A percentile compares a stretch with the other conserved stretches of the same genome.
phyloP scores from a whole-genome alignment of 2,329 filamentous ascomycete species.

The Botrytis byssoidea region DNA sequence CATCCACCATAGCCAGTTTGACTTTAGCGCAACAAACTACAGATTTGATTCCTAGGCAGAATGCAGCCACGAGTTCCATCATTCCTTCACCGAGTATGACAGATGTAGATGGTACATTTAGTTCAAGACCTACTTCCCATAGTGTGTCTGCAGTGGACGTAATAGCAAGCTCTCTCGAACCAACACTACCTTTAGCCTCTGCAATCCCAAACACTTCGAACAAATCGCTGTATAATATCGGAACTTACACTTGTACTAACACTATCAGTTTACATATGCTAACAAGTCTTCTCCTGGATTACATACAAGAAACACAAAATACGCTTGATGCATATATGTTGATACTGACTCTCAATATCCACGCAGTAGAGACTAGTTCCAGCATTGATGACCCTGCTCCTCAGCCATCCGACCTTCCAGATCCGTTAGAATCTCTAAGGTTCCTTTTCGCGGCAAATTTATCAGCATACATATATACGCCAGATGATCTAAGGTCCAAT shows the following conservation, averaged over 20 bases:
- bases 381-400: constrained; percentile 46
- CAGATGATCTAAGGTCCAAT: constrained; percentile 48
- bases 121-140: not conserved
- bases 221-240: constrained; percentile 46
- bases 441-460: constrained; percentile 48
- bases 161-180: constrained; percentile 27
- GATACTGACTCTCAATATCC: constrained; percentile 57
- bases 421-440: constrained; percentile 45
- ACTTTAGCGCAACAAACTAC: constrained; percentile 11
- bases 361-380: constrained; percentile 50
- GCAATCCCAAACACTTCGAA: constrained; percentile 25
- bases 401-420: constrained; percentile 46
- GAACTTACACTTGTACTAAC: constrained; percentile 55
- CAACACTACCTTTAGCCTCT: constrained; percentile 26
- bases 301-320: constrained; percentile 52
- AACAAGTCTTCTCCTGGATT: constrained; percentile 50
- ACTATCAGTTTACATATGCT: constrained; percentile 51
- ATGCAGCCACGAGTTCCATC: not conserved
- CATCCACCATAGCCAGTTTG: constrained; percentile 21
- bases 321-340: constrained; percentile 54
- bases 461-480: constrained; percentile 54
- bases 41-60: constrained; percentile 4
- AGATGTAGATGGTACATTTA: not conserved
- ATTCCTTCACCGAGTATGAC: not conserved
- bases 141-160: not conserved